Percentiles rank a stretch among this genome's conserved stretches.
Conservation (phyloP, 192 early-diverging fungal genomes). For the Linnemannia exigua region DNA sequence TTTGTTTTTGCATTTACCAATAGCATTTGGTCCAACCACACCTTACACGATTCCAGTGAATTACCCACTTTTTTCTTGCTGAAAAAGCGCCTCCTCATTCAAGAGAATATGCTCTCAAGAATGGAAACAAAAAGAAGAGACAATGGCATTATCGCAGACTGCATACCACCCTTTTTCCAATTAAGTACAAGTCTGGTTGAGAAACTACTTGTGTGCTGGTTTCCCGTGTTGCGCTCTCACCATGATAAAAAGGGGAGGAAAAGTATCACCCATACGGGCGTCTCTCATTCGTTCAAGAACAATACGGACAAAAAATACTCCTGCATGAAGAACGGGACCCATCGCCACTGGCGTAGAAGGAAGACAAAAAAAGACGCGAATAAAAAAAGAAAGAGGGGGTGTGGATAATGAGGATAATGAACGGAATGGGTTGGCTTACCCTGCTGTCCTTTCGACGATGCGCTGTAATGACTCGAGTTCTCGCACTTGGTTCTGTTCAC, state of each 20-base stretch:
- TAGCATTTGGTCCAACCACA: constrained; percentile 6
- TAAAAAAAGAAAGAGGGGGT: not conserved
- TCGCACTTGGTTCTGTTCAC: constrained; percentile 52
- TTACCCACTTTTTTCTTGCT: not conserved
- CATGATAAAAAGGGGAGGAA: not conserved
- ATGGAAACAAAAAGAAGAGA: not conserved
- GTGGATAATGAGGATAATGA: not conserved
- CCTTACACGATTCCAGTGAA: not conserved
- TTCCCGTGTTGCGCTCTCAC: not conserved
- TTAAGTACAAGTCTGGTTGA: not conserved
- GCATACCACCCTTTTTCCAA: not conserved
- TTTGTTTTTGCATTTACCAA: not conserved
- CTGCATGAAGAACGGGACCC: not conserved
- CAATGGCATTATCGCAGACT: too few relatives aligned
- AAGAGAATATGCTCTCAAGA: constrained; percentile 7
- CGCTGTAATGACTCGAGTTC: constrained; percentile 55
- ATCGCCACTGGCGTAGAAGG: not conserved
- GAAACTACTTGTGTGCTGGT: not conserved
- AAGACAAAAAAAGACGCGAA: not conserved
- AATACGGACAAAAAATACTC: not conserved
- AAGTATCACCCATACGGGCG: not conserved
- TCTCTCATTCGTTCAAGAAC: not conserved
- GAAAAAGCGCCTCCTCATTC: not conserved
- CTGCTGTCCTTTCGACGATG: constrained; percentile 53
- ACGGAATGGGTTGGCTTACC: constrained; percentile 21